Conservation (phyloP, 73 alveolate genomes). For the Halteria grandinella region DNA sequence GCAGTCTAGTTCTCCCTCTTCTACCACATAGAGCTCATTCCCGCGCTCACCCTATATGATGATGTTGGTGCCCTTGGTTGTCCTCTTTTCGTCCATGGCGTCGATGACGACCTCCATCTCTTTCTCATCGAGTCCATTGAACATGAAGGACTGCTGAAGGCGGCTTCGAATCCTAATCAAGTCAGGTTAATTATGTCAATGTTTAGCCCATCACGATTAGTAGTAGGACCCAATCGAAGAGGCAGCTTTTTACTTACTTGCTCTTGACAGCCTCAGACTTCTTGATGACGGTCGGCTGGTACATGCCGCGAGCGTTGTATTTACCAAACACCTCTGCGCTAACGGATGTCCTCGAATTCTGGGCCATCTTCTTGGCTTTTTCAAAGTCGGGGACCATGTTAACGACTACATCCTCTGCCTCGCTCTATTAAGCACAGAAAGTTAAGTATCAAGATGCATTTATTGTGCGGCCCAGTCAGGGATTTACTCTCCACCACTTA, state of each 20-base stretch:
- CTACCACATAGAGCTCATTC: conserved; percentile 79
- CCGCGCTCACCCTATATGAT: conserved; percentile 84
- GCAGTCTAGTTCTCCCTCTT: conserved; percentile 79
- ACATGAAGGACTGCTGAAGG: conserved; percentile 84
- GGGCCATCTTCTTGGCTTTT: no score
- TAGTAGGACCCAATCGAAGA: no score
- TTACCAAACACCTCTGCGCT: conserved; percentile 97
- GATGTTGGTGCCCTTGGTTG: conserved; percentile 57
- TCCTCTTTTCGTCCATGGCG: conserved; percentile 89
- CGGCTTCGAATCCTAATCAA: conserved; percentile 82
- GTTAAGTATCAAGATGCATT: conserved; percentile 91
- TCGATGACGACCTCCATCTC: conserved; percentile 91
- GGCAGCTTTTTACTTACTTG: no score
- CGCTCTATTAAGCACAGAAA: conserved; percentile 83
- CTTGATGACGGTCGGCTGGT: conserved; percentile 83
- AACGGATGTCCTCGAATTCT: conserved; percentile 56
- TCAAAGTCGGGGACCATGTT: no score
- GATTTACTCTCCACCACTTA: not conserved
- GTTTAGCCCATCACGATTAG: no score
- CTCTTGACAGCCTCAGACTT: conserved; percentile 83
- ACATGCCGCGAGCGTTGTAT: conserved; percentile 82
- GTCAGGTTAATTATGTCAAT: no score
- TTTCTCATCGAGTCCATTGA: conserved; percentile 94
- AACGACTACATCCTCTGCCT: no score
- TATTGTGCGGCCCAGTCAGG: not conserved